Evolutionary conservation across 768 basidiomycete genomes (phyloP).

Genomic region (Tephrocybe sp.): DNA sequence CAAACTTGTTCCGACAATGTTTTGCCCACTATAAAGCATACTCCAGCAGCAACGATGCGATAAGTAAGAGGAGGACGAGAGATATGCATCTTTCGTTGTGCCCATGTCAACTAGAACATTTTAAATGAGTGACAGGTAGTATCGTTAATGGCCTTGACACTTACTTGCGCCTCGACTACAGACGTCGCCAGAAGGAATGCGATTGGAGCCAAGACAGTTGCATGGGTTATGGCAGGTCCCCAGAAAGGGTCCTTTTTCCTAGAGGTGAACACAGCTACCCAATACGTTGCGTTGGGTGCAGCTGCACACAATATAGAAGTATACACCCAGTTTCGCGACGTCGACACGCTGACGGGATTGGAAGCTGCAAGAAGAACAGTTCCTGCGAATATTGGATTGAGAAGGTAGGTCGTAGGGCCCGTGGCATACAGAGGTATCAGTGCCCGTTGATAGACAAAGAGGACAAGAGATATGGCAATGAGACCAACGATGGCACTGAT

Average conservation of each 20-base stretch:
- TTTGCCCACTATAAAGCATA: slow-evolving; percentile 24
- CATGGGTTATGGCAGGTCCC: slow-evolving; percentile 62
- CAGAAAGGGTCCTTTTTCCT: slow-evolving; percentile 47
- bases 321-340: slow-evolving; percentile 27
- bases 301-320: slow-evolving; percentile 39
- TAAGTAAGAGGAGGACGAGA: slow-evolving; percentile 13
- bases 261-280: slow-evolving; percentile 58
- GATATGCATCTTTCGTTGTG: slow-evolving; percentile 4
- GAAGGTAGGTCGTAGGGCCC: slow-evolving; percentile 47
- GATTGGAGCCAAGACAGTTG: slow-evolving; percentile 53
- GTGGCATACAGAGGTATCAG: slow-evolving; percentile 70
- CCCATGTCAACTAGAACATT: slow-evolving; percentile 5
- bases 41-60: slow-evolving; percentile 22
- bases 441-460: slow-evolving; percentile 60
- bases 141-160: slow-evolving; percentile 5
- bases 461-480: slow-evolving; percentile 48
- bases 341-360: slow-evolving; percentile 35
- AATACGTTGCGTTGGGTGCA: slow-evolving; percentile 66
- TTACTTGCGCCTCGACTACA: slow-evolving; percentile 31
- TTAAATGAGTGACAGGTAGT: background rate
- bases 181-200: slow-evolving; percentile 47
- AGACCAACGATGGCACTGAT: slow-evolving; percentile 9
- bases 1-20: slow-evolving; percentile 28
- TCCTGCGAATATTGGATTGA: slow-evolving; percentile 35
- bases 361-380: slow-evolving; percentile 36